Percentiles rank a stretch among this genome's conserved stretches.
These are phyloP conservation scores for Ascoidea rubescens DNA, from an alignment of 805 yeast genomes.

Conservation along the genomic window DNA sequence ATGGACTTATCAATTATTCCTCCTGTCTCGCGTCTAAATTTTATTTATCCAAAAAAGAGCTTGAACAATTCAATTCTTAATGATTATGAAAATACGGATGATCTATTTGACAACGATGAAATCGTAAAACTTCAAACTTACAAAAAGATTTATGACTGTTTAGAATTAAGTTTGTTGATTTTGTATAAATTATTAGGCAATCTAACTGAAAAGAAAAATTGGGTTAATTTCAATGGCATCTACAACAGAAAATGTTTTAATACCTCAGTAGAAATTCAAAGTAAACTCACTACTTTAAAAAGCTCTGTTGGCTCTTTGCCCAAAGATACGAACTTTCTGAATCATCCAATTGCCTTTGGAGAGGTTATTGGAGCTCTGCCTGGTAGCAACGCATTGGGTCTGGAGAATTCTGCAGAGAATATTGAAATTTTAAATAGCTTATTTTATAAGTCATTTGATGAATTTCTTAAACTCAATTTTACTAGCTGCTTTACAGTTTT, in stretches of 20 bases:
- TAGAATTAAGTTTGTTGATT: no score
- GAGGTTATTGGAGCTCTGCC: no score
- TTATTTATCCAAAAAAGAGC: background rate
- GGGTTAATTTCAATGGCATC: background rate
- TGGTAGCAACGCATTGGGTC: no score
- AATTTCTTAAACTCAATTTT: background rate
- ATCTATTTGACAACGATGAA: background rate
- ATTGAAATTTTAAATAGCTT: background rate
- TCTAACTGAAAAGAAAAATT: no score
- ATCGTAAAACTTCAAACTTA: background rate
- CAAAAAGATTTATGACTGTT: background rate
- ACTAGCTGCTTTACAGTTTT: background rate
- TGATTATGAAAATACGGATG: background rate
- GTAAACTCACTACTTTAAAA: no score
- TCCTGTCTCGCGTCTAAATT: background rate
- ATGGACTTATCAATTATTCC: background rate
- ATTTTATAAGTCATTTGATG: background rate
- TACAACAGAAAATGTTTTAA: no score
- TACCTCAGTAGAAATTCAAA: no score
- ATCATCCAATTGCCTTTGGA: no score
- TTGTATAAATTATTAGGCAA: no score
- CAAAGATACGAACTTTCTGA: no score
- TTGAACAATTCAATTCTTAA: background rate
- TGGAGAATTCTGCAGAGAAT: background rate
- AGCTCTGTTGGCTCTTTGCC: no score